Conservation (phyloP, 2,329 filamentous ascomycete species). For the Diaporthe australafricana region DNA sequence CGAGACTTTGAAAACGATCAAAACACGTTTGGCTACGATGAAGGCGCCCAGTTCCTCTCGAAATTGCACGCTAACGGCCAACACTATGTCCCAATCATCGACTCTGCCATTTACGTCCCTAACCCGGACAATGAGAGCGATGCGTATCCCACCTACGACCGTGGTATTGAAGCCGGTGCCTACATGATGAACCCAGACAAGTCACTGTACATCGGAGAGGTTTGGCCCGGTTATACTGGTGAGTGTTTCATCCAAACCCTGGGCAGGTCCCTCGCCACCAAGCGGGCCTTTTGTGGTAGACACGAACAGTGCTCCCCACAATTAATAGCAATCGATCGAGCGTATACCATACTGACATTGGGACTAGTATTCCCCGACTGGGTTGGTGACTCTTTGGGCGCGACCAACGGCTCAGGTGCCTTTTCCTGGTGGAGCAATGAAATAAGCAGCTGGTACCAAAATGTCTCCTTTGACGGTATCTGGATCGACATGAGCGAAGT, state of each 20-base stretch:
- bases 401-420: conserved; percentile 67
- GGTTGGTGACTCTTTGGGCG: conserved; percentile 64
- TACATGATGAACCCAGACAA: conserved; percentile 70
- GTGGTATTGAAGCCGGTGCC: conserved; percentile 67
- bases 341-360: neutral
- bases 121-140: conserved; percentile 77
- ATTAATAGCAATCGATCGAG: no score
- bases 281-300: neutral
- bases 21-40: conserved; percentile 64
- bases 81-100: conserved; percentile 81
- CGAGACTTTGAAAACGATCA: conserved; percentile 73
- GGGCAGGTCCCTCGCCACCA: neutral
- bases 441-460: conserved; percentile 66
- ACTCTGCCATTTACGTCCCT: conserved; percentile 77
- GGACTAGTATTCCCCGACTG: conserved; percentile 75
- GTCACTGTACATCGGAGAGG: conserved; percentile 68
- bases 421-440: conserved; percentile 77
- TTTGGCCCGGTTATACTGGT: conserved; percentile 78
- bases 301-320: no score
- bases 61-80: conserved; percentile 73
- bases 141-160: conserved; percentile 70
- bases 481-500: conserved; percentile 72
- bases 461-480: conserved; percentile 62
- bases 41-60: conserved; percentile 70
- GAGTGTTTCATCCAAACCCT: neutral